Base-by-base conservation (phyloP, 2,329 filamentous ascomycete species). In the Scorias spongiosa region DNA sequence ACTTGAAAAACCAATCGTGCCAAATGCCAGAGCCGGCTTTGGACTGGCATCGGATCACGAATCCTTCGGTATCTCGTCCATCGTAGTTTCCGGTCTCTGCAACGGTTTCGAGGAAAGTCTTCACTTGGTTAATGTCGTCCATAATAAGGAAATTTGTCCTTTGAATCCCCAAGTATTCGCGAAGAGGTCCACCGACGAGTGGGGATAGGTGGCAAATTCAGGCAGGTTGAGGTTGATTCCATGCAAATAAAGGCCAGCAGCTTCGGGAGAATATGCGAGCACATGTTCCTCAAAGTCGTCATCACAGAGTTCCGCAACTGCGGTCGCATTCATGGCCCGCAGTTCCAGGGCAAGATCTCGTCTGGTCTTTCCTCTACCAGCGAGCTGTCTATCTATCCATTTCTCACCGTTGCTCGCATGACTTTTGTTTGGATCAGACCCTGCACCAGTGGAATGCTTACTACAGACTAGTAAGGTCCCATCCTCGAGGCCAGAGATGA, bases 1-100 rank as follows among this genome's bases (percentile, higher is more conserved):
- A 98, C 65, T 98, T 98, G 79, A 98, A 98, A 65, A 98, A 98
- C 91, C 91, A 98, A 61, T 98, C 88, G n/a, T 75, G 67, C 60
- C 80, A 91, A 26, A 77, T 63, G 10, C 51, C 45, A 12, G 53
- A 56, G 26, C 55, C 51, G 12, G 56, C 55, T 58, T 70, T 69
- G 69, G 78, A 66, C 78, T 84, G 73, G 48, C 91, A 96, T 44
- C 91, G 81, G 53, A 98, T 82, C 45, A 98, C 91, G 54, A 98
- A 98, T 3, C 91, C 91, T 64, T 98, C 91, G 0, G 94, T 89
- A 53, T 96, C 89, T 43, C 88, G 82, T 9, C 88, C 89, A 49
- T 84, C 80, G 64, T 93, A 89, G 30, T 84, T 81, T 5, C 91
- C 91, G 8, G 86, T 89, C 65, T 94, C 83, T 1, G 86, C 88